phyloP scores from a whole-genome alignment of 148 eudicot genomes.

The Pouteria glomerata region DNA sequence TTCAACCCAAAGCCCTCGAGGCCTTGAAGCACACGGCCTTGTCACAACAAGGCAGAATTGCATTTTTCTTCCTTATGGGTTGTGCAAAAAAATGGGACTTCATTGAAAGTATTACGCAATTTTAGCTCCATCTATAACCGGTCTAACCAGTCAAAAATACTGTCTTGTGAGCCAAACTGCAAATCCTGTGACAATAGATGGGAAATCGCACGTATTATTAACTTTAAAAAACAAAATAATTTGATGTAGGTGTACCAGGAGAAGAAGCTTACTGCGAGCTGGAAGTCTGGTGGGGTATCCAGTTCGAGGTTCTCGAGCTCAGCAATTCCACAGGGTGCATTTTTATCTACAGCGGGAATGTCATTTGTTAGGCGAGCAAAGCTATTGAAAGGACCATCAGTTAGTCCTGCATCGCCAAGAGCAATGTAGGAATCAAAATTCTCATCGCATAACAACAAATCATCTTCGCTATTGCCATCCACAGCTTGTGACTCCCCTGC shows the following conservation, averaged over 20 bases:
- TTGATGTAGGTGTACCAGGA: neutral
- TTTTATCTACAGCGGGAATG: conserved; percentile 18
- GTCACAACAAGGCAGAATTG: too few species aligned
- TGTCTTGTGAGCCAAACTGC: conserved; percentile 62
- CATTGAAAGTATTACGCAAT: too few species aligned
- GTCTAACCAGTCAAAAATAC: conserved; percentile 46
- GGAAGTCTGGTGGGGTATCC: conserved; percentile 58
- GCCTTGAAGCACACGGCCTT: too few species aligned
- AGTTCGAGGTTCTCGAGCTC: conserved; percentile 62
- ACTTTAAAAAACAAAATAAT: neutral
- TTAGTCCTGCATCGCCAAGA: conserved; percentile 20
- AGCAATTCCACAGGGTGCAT: conserved; percentile 21
- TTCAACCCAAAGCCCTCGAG: too few species aligned
- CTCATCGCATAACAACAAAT: conserved; percentile 49
- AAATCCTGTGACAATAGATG: conserved; percentile 46
- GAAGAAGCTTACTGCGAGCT: conserved; percentile 50
- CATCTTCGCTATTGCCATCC: conserved; percentile 24
- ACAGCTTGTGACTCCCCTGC: conserved; percentile 57
- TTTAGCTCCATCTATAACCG: conserved; percentile 10
- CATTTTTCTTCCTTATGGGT: too few species aligned
- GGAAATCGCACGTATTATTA: neutral
- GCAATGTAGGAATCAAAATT: conserved; percentile 30
- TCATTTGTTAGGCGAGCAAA: conserved; percentile 23
- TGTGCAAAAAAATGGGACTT: too few species aligned
- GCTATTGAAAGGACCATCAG: conserved; percentile 11